Evolutionary conservation across 805 yeast genomes (phyloP), one percentile per base, ranked within the genome.

Genomic region (Ogataea pini): DNA sequence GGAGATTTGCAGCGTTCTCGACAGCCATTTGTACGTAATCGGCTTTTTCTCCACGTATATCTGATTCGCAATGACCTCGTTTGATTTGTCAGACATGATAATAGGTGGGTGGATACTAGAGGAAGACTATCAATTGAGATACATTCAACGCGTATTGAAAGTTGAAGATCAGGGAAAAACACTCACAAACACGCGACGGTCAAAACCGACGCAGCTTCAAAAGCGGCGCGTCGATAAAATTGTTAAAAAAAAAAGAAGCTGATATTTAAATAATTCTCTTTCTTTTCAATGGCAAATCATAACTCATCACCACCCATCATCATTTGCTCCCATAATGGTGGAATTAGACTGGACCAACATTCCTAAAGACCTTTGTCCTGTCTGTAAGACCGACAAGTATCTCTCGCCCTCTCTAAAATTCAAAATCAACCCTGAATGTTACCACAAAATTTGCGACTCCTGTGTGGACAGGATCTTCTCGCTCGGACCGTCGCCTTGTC

Each of bases 381-480:
- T 94, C 61, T 94, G 99, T 76, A 89, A 92, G 70, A 89, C 97
- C 40, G 96, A 92, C 69, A 74, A 91, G 65, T 94, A 94, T 67
- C 75, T 94, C 52, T 89, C 96, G 38, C 98, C 98, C 20, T 89
- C 91, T 58, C 86, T 94, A 85, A 82, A 78, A 56, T 92, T 94
- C 63, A 79, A 92, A 47, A 90, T 94, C 55, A 94, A 94, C 60
- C 96, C 98, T 0, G 99, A 94, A 67, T 94, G 99, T 70, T 94
- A 94, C 64, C 99, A 94, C 65, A 92, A 89, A 73, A 92, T 94
- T 67, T 94, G 99, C 71, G 97, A 86, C 58, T 83, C 96, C 1
- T 94, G 99, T 70, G 98, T 92, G 36, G 98, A 94, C 67, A 78
- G 99, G 55, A 91, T 94, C 46, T 94, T 88, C 64, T 82, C 96